phyloP scores from a whole-genome alignment of 1,284 basidiomycete genomes.

The Heterobasidion annosum region DNA sequence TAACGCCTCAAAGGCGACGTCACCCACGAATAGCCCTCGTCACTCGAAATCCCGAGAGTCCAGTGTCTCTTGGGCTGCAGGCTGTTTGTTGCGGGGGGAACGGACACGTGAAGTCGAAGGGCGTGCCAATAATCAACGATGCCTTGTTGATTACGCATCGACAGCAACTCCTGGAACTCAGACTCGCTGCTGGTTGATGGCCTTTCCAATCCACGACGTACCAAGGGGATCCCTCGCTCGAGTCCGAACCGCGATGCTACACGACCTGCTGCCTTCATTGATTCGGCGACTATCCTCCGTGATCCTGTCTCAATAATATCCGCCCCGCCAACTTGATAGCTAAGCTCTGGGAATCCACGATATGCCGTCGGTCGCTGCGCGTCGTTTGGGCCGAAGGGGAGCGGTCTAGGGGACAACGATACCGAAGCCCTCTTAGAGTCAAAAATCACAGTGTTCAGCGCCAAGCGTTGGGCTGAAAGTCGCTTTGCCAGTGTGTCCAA shows the following conservation, averaged over 20 bases:
- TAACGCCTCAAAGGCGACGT: slow-evolving; percentile 89
- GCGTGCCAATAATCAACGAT: slow-evolving; percentile 28
- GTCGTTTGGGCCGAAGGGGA: slow-evolving; percentile 13
- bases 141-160: slow-evolving; percentile 28
- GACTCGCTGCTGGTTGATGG: slow-evolving; percentile 25
- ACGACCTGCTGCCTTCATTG: slow-evolving; percentile 79
- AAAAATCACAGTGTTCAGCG: slow-evolving; percentile 6
- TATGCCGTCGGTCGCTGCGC: slow-evolving; percentile 24
- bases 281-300: slow-evolving; percentile 62
- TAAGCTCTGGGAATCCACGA: slow-evolving; percentile 48
- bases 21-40: slow-evolving; percentile 74
- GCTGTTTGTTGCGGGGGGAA: slow-evolving; percentile 33
- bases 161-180: slow-evolving; percentile 27
- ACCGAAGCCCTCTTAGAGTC: background rate
- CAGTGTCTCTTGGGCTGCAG: slow-evolving; percentile 58
- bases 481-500: background rate
- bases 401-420: slow-evolving; percentile 10
- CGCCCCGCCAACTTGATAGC: slow-evolving; percentile 30
- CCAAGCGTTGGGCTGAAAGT: slow-evolving; percentile 5
- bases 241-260: slow-evolving; percentile 67
- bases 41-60: slow-evolving; percentile 58
- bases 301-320: slow-evolving; percentile 28
- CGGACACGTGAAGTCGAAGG: slow-evolving; percentile 22
- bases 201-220: slow-evolving; percentile 49
- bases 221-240: slow-evolving; percentile 53